Conservation (phyloP, 441 rosid genomes). For the Jatropha multifida region DNA sequence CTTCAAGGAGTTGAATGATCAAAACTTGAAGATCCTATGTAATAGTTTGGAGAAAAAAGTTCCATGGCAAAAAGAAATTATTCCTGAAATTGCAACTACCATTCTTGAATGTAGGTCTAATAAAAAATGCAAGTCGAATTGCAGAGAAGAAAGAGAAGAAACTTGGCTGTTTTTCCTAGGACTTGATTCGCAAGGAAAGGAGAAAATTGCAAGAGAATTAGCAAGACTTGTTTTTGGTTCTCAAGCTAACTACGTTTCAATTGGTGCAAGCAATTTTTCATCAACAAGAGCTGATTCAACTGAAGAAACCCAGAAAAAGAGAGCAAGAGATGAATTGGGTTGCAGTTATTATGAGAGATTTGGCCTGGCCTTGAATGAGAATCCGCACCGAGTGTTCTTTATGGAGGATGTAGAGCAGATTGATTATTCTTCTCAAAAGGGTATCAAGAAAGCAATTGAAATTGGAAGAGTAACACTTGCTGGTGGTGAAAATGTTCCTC, state of each 20-base stretch:
- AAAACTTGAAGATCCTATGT: slow-evolving; percentile 47
- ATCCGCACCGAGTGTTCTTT: slow-evolving; percentile 65
- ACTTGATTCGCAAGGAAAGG: slow-evolving; percentile 44
- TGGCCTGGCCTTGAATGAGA: slow-evolving; percentile 60
- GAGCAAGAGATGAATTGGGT: slow-evolving; percentile 39
- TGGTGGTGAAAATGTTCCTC: slow-evolving; percentile 50
- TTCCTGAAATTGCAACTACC: slow-evolving; percentile 45
- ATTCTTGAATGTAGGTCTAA: slow-evolving; percentile 58
- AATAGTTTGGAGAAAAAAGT: slow-evolving; percentile 51
- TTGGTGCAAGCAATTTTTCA: slow-evolving; percentile 35
- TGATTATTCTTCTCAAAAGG: slow-evolving; percentile 34
- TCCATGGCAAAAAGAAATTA: slow-evolving; percentile 53
- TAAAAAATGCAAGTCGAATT: slow-evolving; percentile 19
- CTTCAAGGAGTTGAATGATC: slow-evolving; percentile 46
- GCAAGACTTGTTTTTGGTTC: slow-evolving; percentile 62
- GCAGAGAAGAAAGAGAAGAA: slow-evolving; percentile 38
- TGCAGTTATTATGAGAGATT: slow-evolving; percentile 41
- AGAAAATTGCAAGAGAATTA: slow-evolving; percentile 53
- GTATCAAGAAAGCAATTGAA: slow-evolving; percentile 45
- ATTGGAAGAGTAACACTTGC: slow-evolving; percentile 40
- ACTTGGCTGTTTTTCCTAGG: slow-evolving; percentile 66
- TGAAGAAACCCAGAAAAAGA: slow-evolving; percentile 39
- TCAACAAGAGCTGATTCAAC: slow-evolving; percentile 28
- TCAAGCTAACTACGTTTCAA: slow-evolving; percentile 40
- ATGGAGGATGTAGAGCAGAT: slow-evolving; percentile 52